Percentiles rank a stretch among this genome's conserved stretches.
Evolutionary conservation across 1,284 basidiomycete species (phyloP).

Genomic region (Entoloma clypeatum): DNA sequence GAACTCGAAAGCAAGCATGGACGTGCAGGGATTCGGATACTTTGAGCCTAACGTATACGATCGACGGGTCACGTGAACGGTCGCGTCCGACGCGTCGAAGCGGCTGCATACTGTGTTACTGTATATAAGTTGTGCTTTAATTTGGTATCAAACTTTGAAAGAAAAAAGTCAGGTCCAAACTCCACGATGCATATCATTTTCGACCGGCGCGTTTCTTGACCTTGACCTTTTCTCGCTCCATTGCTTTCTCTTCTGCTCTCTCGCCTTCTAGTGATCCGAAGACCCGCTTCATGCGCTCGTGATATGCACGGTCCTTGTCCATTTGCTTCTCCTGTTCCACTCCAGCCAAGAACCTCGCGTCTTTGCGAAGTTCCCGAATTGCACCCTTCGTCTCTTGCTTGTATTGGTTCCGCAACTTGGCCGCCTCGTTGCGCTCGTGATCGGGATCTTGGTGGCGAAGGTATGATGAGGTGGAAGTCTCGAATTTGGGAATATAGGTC

Average conservation of each 20-base stretch:
- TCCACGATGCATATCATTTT: conserved; percentile 38
- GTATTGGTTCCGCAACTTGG: conserved; percentile 86
- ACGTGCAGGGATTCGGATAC: no score
- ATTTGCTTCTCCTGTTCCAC: conserved; percentile 83
- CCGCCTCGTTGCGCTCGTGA: conserved; percentile 81
- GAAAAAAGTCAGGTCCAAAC: conserved; percentile 10
- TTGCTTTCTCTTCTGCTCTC: conserved; percentile 91
- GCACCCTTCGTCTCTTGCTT: conserved; percentile 98
- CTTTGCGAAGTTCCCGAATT: conserved; percentile 93
- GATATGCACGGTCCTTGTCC: conserved; percentile 80
- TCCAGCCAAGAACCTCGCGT: conserved; percentile 88
- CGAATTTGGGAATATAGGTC: conserved; percentile 93
- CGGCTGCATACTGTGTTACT: no score
- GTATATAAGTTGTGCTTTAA: no score
- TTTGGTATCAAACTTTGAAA: no score
- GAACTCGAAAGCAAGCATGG: no score
- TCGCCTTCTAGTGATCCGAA: conserved; percentile 84
- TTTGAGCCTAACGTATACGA: no score
- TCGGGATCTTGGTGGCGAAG: conserved; percentile 88
- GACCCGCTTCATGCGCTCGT: conserved; percentile 78
- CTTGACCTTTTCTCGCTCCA: conserved; percentile 77
- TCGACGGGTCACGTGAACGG: no score
- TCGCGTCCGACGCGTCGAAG: no score
- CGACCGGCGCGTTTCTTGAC: conserved; percentile 75
- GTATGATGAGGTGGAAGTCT: conserved; percentile 77